A percentile compares a stretch with the other conserved stretches of the same genome.
Evolutionary conservation across 352 stramenopile genomes (phyloP).

Genomic region (Pythium vanterpoolii): DNA sequence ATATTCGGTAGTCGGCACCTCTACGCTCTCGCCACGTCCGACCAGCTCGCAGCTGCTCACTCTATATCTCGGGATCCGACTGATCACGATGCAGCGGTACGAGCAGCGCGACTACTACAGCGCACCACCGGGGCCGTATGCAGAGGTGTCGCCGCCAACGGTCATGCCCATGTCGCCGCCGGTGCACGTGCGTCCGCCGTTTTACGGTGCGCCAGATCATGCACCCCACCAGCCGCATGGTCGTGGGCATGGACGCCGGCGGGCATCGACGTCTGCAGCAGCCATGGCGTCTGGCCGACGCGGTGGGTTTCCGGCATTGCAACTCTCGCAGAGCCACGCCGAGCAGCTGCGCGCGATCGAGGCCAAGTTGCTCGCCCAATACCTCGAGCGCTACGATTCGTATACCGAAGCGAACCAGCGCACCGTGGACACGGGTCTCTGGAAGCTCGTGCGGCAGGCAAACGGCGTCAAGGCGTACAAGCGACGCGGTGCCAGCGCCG

Average conservation of each 20-base stretch:
- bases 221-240: neutral
- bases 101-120: slow-evolving; percentile 14
- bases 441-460: slow-evolving; percentile 47
- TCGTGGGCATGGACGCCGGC: neutral
- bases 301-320: slow-evolving; percentile 27
- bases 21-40: no score
- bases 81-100: slow-evolving; percentile 11
- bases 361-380: slow-evolving; percentile 40
- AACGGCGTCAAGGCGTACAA: slow-evolving; percentile 53
- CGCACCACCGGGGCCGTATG: slow-evolving; percentile 3
- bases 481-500: slow-evolving; percentile 7
- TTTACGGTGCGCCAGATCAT: slow-evolving; percentile 7
- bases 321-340: slow-evolving; percentile 33
- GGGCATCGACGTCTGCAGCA: slow-evolving; percentile 12
- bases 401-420: slow-evolving; percentile 19
- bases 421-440: slow-evolving; percentile 24
- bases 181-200: slow-evolving; percentile 1
- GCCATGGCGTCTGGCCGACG: neutral
- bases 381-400: slow-evolving; percentile 53
- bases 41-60: no score
- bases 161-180: slow-evolving; percentile 17
- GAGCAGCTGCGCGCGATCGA: slow-evolving; percentile 46
- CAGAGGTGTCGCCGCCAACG: neutral
- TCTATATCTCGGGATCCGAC: no score
- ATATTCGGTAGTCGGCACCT: no score